Evolutionary conservation across 768 basidiomycete species (phyloP), one percentile per base, ranked within the genome.

Genomic region (Kwoniella bestiolae): DNA sequence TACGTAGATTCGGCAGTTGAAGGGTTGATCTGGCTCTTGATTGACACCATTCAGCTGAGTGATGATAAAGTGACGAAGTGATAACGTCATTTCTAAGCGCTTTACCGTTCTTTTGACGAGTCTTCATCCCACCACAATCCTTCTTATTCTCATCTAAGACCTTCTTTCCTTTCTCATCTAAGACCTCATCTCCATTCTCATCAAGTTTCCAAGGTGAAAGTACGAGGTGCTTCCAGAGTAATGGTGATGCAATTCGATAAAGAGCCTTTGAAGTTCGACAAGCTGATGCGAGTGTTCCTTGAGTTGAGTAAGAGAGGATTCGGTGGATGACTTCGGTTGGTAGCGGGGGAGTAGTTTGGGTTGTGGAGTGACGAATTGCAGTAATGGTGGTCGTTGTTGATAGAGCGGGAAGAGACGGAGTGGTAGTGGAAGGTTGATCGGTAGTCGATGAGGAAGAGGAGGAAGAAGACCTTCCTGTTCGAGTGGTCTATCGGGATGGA

Each of bases 51-150:
- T 9, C 6, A 0, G 32, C 11, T 18, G 29, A 32, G 23, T 55
- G 52, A 35, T 55, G 52, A 25, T 34, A 55, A 7, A 55, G 18
- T 11, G 52, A 55, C 2, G 34, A 55, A 9, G 32, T 55, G 14
- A n/a, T 25, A 1, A 55, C 52, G 23, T 55, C 31, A 18, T 55
- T 35, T 23, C 32, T 55, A 9, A 55, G 23, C 5, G 31, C 32
- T 55, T 35, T 55, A n/a, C 52, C 32, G 23, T 55, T 55, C 32
- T 55, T 55, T 25, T 55, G 52, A 34, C 32, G 52, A 38, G 29
- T 55, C 21, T 55, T 55, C 52, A n/a, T 41, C 7, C 4, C 12
- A 6, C 38, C 38, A 41, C 14, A 41, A 16, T 32, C 32, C 16
- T 29, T 16, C 14, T 34, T 26, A 5, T 26, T 55, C 16, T 35